A percentile compares a stretch with the other conserved stretches of the same genome.
Conservation (phyloP, 2,329 filamentous ascomycete genomes). For the Elsinoe batatas region DNA sequence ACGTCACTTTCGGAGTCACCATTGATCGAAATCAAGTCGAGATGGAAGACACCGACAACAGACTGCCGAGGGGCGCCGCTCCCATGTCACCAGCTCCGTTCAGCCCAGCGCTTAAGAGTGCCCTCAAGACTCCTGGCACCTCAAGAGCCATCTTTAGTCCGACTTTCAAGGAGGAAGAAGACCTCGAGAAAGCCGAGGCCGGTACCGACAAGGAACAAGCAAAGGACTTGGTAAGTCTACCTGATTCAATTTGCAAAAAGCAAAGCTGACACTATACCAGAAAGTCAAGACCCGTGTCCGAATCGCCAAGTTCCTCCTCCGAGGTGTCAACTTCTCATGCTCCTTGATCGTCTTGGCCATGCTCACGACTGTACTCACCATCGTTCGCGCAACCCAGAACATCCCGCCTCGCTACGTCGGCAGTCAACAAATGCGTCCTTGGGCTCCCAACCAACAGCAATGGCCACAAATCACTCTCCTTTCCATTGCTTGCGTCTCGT, state of each 20-base stretch:
- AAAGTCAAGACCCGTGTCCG: constrained; percentile 87
- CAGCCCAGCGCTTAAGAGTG: constrained; percentile 73
- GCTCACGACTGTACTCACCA: constrained; percentile 74
- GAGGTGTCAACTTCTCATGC: constrained; percentile 93
- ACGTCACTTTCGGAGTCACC: constrained; percentile 72
- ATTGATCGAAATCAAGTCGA: constrained; percentile 40
- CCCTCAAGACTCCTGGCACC: constrained; percentile 77
- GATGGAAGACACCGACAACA: constrained; percentile 42
- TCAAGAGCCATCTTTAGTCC: constrained; percentile 57
- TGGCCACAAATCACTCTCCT: constrained; percentile 90
- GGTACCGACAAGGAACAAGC: constrained; percentile 78
- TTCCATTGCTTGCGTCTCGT: constrained; percentile 66
- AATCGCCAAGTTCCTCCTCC: constrained; percentile 88
- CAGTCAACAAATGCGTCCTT: constrained; percentile 66
- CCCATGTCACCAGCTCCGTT: constrained; percentile 64
- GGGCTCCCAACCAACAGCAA: constrained; percentile 66
- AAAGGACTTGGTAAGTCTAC: constrained; percentile 70
- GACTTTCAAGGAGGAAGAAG: constrained; percentile 79
- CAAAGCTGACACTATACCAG: constrained; percentile 43
- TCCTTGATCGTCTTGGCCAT: constrained; percentile 89
- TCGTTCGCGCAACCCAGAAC: constrained; percentile 79
- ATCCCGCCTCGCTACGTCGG: constrained; percentile 50
- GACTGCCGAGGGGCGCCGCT: constrained; percentile 44
- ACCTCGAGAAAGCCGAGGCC: constrained; percentile 74
- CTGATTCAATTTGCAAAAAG: background rate